Base-by-base conservation (phyloP, 352 stramenopile species). In the Pythium coloratum region DNA sequence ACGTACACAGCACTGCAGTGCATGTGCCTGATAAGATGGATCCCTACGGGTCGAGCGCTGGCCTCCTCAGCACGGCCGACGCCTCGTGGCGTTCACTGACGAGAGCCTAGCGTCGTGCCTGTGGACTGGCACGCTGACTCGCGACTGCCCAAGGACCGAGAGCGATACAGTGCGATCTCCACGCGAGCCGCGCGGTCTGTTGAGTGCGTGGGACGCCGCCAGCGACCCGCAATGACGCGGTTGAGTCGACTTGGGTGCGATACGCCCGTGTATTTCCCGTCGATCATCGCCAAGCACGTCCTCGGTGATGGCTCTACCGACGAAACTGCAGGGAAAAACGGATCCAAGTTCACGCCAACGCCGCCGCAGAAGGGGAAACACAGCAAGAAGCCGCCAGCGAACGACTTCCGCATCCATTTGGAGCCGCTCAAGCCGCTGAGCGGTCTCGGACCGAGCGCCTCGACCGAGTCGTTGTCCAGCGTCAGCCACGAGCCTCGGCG, bases 331-430 rank as follows among this genome's bases (percentile, higher is more conserved):
- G 46, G 68, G 18, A 51, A 67, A 10, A 82, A 81, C 49, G 32
- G 51, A 12, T 44, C 32, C 44, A 67, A 64, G 59, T 65, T 72
- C 38, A 81, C 81, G 38, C 82, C 82, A 5, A 81, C 81, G 46
- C 82, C 82, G 34, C 82, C 82, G 24, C 80, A 90, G 40, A 80
- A 79, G 28, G 62, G 72, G 10, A 84, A 85, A 16, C 69, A 88
- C 54, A 70, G 62, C 30, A 89, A 90, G 72, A 89, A 88, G 55
- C 44, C 66, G 28, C 72, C 71, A 18, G 66, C 73, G 18, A 81
- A 71, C 40, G 76, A 88, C 55, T 85, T 75, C 34, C 82, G 82
- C 36, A 84, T 90, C 53, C 82, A 89, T 50, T 66, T 90, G 18
- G 82, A 90, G 57, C 82, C 82, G 8, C 71, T 90, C 34, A 80